Percentiles rank a stretch among this genome's conserved stretches.
These are phyloP conservation scores for Pleoardoris graminearum DNA, from an alignment of 2,329 filamentous ascomycete genomes.

Conservation along the genomic window DNA sequence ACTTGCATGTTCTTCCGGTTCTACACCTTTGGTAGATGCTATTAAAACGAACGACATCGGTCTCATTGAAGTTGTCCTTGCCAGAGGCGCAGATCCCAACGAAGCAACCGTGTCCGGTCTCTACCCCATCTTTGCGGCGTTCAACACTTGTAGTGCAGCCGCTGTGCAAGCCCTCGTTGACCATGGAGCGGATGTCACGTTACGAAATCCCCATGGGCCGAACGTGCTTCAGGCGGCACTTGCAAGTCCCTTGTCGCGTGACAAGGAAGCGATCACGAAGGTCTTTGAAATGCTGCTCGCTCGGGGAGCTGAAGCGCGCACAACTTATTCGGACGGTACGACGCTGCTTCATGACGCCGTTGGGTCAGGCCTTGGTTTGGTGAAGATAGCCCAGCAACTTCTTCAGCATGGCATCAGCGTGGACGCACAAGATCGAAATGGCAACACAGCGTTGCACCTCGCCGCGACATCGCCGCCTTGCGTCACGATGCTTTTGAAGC, in stretches of 20 bases:
- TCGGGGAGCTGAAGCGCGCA: constrained; percentile 25
- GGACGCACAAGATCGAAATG: constrained; percentile 26
- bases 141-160: constrained; percentile 28
- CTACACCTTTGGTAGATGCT: constrained; percentile 37
- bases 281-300: constrained; percentile 32
- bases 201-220: constrained; percentile 25
- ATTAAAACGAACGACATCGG: constrained; percentile 34
- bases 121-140: constrained; percentile 34
- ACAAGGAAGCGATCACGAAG: constrained; percentile 26
- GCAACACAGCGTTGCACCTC: constrained; percentile 34
- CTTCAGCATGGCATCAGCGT: constrained; percentile 28
- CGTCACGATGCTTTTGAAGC: constrained; percentile 29
- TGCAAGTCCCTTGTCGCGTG: constrained; percentile 27
- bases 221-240: constrained; percentile 33
- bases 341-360: constrained; percentile 38
- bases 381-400: constrained; percentile 27
- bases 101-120: constrained; percentile 26
- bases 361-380: constrained; percentile 15
- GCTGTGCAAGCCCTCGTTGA: constrained; percentile 34
- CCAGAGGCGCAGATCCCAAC: constrained; percentile 36
- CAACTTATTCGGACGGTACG: constrained; percentile 31
- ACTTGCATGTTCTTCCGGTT: constrained; percentile 39
- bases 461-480: constrained; percentile 28
- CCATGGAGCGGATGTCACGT: constrained; percentile 32
- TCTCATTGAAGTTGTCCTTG: constrained; percentile 37